These are phyloP conservation scores for Medicago arabica DNA, from an alignment of 306 rosid species.

Conservation along the genomic window DNA sequence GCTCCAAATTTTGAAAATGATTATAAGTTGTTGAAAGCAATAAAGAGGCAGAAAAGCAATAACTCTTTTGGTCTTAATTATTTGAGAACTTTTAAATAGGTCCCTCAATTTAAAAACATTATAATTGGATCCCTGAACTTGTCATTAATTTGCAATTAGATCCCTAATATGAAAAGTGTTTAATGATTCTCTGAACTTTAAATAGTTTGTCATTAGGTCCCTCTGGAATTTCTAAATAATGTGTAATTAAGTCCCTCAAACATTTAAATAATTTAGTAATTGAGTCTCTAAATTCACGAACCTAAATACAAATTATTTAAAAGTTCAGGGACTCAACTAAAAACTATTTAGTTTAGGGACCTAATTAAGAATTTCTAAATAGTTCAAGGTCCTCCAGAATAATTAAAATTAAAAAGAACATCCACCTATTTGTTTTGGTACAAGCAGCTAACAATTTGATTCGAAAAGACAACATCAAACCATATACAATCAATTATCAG, in stretches of 20 bases:
- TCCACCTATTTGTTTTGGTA: neutral
- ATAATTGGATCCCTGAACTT: neutral
- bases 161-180: neutral
- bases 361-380: neutral
- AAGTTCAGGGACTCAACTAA: neutral
- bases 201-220: neutral
- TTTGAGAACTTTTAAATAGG: neutral
- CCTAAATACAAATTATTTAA: neutral
- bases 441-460: slow-evolving; percentile 30
- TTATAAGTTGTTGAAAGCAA: slow-evolving; percentile 6
- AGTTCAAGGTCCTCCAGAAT: neutral
- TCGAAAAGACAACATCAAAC: slow-evolving; percentile 31
- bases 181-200: neutral
- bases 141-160: neutral
- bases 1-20: slow-evolving; percentile 16
- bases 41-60: neutral
- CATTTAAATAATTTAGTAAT: neutral
- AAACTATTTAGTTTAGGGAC: neutral
- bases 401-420: slow-evolving; percentile 1
- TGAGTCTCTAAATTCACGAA: neutral
- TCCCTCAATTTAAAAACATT: neutral
- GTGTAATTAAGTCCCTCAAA: neutral
- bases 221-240: neutral
- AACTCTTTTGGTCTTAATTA: neutral
- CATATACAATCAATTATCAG: slow-evolving; percentile 22